Conservation (phyloP, 768 basidiomycete genomes). For the Amanita subjunquillea region DNA sequence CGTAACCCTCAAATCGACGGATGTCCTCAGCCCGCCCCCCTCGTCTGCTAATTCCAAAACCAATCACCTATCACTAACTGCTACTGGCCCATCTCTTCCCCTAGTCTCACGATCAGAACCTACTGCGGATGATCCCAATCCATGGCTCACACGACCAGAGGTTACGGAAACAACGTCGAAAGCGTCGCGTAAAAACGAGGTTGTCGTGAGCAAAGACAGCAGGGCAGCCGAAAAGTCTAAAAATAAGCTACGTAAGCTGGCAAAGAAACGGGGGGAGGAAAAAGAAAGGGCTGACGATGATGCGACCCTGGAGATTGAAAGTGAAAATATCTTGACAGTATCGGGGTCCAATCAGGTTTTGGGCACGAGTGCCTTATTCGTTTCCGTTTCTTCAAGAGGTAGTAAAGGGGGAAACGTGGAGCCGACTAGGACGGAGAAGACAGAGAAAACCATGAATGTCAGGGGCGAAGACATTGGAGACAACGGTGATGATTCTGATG, state of each 20-base stretch:
- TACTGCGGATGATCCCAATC: slow-evolving; percentile 39
- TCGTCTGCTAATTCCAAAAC: slow-evolving; percentile 6
- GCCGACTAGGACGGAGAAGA: neutral
- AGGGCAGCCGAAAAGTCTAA: slow-evolving; percentile 52
- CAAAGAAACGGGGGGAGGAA: slow-evolving; percentile 44
- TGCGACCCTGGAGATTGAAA: slow-evolving; percentile 67
- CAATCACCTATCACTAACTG: slow-evolving; percentile 9
- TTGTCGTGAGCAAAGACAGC: slow-evolving; percentile 61
- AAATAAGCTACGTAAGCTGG: slow-evolving; percentile 63
- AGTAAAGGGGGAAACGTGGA: neutral
- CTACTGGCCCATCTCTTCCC: slow-evolving; percentile 8
- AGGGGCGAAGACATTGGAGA: slow-evolving; percentile 30
- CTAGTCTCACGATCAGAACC: slow-evolving; percentile 7
- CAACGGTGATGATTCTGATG: slow-evolving; percentile 39
- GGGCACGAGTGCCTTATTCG: too few relatives aligned
- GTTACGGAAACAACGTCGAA: slow-evolving; percentile 23
- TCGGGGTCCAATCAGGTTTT: slow-evolving; percentile 5
- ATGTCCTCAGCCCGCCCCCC: slow-evolving; percentile 26
- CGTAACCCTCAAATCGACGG: slow-evolving; percentile 55
- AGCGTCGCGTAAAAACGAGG: slow-evolving; percentile 61
- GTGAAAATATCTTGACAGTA: slow-evolving; percentile 37
- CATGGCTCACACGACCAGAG: slow-evolving; percentile 57
- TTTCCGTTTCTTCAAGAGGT: neutral
- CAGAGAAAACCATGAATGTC: slow-evolving; percentile 26
- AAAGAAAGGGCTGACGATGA: slow-evolving; percentile 60